Evolutionary conservation across 768 basidiomycete species (phyloP), one percentile per base, ranked within the genome.

Genomic region (Rickenella mellea): DNA sequence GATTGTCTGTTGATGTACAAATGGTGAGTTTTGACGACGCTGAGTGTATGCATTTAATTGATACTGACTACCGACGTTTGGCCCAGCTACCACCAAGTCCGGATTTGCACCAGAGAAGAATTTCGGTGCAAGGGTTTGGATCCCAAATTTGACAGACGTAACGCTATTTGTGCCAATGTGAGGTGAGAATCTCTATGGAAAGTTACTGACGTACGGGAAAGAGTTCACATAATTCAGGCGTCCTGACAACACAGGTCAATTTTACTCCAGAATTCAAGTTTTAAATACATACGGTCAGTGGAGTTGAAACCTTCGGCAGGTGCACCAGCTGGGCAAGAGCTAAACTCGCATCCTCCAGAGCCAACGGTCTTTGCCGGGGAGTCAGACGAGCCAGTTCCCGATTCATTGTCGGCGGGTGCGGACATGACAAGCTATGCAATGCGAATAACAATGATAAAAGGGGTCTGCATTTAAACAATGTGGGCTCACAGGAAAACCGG

Each of bases 41-140:
- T 11, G 24, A 27, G 27, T 30, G 38, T 50, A 42, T 27, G 11
- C 17, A 36, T 31, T 14, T 12, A n/a, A 4, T 36, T 22, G 19
- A 17, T 19, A 22, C 19, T 36, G 19, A 66, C 67, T 62, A 40
- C 69, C 68, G 15, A 69, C 60, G 48, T 74, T 74, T 0, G 69
- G 63, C 0, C 73, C 73, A 45, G 60, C 62, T 21, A 74, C 61
- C 6, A 71, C 63, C 24, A 76, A 55, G 41, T 73, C 71, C 1
- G 73, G 62, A 26, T 39, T 35, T 19, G 58, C 45, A 10, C 48
- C 44, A 25, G 35, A 44, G 44, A 68, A 70, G 49, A 69, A 64
- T 43, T 61, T 43, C 1, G 69, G 69, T 1, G 67, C 60, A 12
- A 71, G 53, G 1, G 66, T 70, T 45, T 73, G 61, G 22, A 76